Evolutionary conservation across 75 land plant species (phyloP), one percentile per base, ranked within the genome.

Genomic region (Pseudotsuga menziesii): DNA sequence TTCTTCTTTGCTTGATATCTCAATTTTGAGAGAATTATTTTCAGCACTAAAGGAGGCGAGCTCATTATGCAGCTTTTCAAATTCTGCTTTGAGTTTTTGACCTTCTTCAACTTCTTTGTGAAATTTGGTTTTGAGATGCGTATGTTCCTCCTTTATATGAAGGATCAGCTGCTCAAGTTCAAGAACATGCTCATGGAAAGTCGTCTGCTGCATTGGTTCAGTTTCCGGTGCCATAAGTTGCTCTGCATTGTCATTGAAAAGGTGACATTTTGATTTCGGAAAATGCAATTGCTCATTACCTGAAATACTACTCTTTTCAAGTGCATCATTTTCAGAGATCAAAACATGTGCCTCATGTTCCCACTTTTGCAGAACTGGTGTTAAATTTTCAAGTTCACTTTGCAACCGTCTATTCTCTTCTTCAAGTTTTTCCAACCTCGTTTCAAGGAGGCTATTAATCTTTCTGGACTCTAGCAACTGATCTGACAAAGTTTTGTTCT

Each of bases 1-100:
- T 69, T 69, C n/a, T 69, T 39, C 72, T 69, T 69, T 69, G 52
- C 35, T 69, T 41, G 52, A 41, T 41, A 19, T 39, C 72, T 69
- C 54, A 8, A 41, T 23, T 69, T 69, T 69, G 72, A 41, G 72
- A 69, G 52, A 69, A 41, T 41, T 20, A 20, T 69, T 69, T 41
- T 69, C 72, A 69, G 52, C 20, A 41, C 52, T 69, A 8, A 69
- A n/a, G n/a, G 22, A 69, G 14, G 39, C 41, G n/a, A n/a, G 23
- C 44, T 69, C 48, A 69, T 36, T 69, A 20, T 69, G 72, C 72
- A 41, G 7, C 72, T 69, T 44, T n/a, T 17, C 72, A 19, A 69
- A 7, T 23, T 41, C 54, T 41, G 25, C 48, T 69, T 41, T 69
- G 72, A 19, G 22, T 41, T 69, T 69, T 41, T 69, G 22, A 69